These are phyloP conservation scores for Otatea glauca DNA, from an alignment of 176 grass and related monocot genomes.

Conservation along the genomic window DNA sequence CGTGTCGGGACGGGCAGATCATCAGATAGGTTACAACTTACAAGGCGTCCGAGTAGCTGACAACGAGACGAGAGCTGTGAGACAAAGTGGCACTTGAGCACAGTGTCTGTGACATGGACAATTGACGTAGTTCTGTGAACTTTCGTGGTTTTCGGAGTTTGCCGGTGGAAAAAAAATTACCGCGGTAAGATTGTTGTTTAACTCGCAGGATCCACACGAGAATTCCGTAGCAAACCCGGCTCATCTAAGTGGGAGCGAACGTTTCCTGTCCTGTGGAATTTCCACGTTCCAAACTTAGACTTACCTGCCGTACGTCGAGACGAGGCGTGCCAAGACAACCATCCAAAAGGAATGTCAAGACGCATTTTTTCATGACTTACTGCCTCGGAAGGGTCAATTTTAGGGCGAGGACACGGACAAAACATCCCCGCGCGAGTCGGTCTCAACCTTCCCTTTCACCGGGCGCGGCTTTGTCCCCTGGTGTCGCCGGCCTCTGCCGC, in stretches of 20 bases:
- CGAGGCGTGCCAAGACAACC: not conserved
- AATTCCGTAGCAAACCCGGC: not conserved
- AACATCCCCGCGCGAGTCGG: not conserved
- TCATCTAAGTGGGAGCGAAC: too few relatives aligned
- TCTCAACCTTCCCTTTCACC: constrained; percentile 19
- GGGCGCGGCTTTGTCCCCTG: not conserved
- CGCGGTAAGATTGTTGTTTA: not conserved
- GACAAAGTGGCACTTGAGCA: not conserved
- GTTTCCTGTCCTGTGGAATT: too few relatives aligned
- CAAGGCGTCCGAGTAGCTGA: not conserved
- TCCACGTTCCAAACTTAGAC: too few relatives aligned
- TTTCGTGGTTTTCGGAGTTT: not conserved
- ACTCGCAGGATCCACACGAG: too few relatives aligned
- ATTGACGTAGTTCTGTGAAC: not conserved
- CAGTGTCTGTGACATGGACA: not conserved
- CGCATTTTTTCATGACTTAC: not conserved
- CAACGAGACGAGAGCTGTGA: not conserved
- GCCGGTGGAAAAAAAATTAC: not conserved
- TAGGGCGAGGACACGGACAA: not conserved
- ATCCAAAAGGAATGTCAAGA: not conserved
- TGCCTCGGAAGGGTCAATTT: too few relatives aligned
- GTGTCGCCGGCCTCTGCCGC: constrained; percentile 25
- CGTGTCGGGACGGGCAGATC: not conserved
- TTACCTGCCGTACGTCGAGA: not conserved
- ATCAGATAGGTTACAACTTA: too few relatives aligned